phyloP scores from a whole-genome alignment of 768 basidiomycete species.

The Erythrobasidium yunnanense region DNA sequence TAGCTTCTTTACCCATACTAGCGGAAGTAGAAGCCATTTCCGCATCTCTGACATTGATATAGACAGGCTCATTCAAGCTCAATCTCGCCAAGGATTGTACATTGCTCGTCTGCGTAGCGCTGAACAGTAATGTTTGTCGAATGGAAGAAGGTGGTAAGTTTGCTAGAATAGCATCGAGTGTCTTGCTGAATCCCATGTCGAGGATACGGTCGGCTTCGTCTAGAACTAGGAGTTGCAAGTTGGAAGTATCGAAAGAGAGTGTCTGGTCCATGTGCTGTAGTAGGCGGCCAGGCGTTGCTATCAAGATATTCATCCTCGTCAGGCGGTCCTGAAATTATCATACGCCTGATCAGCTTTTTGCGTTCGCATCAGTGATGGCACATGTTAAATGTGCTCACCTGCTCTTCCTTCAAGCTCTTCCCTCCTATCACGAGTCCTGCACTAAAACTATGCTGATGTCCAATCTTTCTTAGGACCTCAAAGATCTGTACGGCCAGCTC shows the following conservation, averaged over 20 bases:
- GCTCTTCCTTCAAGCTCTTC: slow-evolving; percentile 84
- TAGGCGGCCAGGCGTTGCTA: slow-evolving; percentile 87
- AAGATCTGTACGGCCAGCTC: slow-evolving; percentile 97
- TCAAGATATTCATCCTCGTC: slow-evolving; percentile 92
- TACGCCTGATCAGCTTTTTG: slow-evolving; percentile 36
- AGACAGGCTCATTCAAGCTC: slow-evolving; percentile 68
- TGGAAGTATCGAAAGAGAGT: slow-evolving; percentile 79
- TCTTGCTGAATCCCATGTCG: slow-evolving; percentile 87
- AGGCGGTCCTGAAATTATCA: slow-evolving; percentile 51
- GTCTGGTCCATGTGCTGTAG: slow-evolving; percentile 99
- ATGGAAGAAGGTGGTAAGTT: slow-evolving; percentile 65
- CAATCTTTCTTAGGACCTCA: slow-evolving; percentile 84
- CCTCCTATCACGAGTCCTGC: slow-evolving; percentile 93
- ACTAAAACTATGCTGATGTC: slow-evolving; percentile 79
- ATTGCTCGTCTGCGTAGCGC: slow-evolving; percentile 87
- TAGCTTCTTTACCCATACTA: background rate
- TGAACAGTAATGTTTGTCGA: slow-evolving; percentile 91
- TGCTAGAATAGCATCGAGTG: slow-evolving; percentile 76
- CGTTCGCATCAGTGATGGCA: background rate
- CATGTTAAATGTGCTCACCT: too few species aligned
- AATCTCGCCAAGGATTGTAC: slow-evolving; percentile 79
- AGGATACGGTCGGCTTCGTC: slow-evolving; percentile 95
- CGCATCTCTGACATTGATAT: slow-evolving; percentile 54
- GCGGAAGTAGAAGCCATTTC: background rate
- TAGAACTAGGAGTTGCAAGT: slow-evolving; percentile 82